Conservation (phyloP, 169 alveolate species). For the Plasmodium vinckei region DNA sequence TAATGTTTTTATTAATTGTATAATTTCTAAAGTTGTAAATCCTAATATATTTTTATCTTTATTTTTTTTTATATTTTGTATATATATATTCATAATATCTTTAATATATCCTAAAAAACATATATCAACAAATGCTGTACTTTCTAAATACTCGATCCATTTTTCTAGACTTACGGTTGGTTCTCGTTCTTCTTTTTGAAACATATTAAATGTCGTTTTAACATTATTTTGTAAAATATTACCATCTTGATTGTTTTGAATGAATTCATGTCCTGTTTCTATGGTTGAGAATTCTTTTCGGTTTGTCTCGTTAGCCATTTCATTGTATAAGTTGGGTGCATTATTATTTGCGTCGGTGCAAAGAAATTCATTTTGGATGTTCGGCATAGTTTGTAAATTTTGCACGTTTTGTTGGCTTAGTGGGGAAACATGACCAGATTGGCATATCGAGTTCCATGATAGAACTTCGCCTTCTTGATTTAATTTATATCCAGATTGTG, state of each 20-base stretch:
- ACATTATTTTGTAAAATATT: not conserved
- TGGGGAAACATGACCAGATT: not conserved
- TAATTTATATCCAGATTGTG: no score
- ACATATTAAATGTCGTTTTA: constrained; percentile 33
- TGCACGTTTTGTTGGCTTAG: not conserved
- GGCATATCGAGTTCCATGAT: not conserved
- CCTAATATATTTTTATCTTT: constrained; percentile 56
- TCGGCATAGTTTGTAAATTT: not conserved
- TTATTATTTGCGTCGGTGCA: not conserved
- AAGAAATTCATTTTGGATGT: not conserved
- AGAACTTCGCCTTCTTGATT: not conserved
- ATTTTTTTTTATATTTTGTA: constrained; percentile 66
- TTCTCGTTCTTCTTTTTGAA: constrained; percentile 61
- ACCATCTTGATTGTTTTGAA: not conserved
- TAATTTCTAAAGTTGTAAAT: constrained; percentile 63
- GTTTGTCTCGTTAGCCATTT: not conserved
- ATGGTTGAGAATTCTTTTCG: not conserved
- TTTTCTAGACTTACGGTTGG: constrained; percentile 17
- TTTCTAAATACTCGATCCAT: constrained; percentile 57
- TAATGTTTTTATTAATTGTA: constrained; percentile 58
- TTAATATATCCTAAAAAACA: constrained; percentile 53
- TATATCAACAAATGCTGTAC: constrained; percentile 34
- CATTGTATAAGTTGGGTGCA: not conserved
- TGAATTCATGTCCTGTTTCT: not conserved
- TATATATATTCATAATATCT: constrained; percentile 47